A percentile compares a stretch with the other conserved stretches of the same genome.
These are phyloP conservation scores for Trichoderma atroviride DNA, from an alignment of 2,329 filamentous ascomycete species.

Conservation along the genomic window DNA sequence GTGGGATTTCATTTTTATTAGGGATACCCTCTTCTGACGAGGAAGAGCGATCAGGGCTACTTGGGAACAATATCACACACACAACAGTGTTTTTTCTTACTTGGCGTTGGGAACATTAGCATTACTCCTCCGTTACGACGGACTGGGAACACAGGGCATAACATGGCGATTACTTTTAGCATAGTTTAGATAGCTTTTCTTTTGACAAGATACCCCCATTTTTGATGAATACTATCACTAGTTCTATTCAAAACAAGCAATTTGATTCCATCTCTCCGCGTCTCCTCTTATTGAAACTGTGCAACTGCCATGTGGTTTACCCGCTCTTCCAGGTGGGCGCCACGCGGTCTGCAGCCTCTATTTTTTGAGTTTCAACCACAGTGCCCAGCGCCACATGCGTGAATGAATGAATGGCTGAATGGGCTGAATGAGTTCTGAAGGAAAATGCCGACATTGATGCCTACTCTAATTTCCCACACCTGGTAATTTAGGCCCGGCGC, in stretches of 20 bases:
- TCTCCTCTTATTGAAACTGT: not conserved
- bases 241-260: not conserved
- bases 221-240: slow-evolving; percentile 6
- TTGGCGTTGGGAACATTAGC: slow-evolving; percentile 18
- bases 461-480: not conserved
- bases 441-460: not conserved
- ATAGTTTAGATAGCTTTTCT: slow-evolving; percentile 24
- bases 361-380: not conserved
- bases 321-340: slow-evolving; percentile 1
- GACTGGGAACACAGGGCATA: slow-evolving; percentile 14
- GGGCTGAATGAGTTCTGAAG: not conserved
- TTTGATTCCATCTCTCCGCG: not conserved
- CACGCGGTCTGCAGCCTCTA: not conserved
- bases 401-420: not conserved
- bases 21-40: slow-evolving; percentile 15
- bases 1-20: not conserved
- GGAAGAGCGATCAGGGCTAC: slow-evolving; percentile 11
- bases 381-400: not conserved
- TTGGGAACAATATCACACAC: not conserved
- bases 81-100: not conserved
- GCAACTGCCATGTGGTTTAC: slow-evolving; percentile 15
- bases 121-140: slow-evolving; percentile 12
- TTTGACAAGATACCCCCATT: slow-evolving; percentile 23
- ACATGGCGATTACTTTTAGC: not conserved
- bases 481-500: not conserved